Base-by-base conservation (phyloP, 768 basidiomycete genomes). In the Mycena epipterygia region DNA sequence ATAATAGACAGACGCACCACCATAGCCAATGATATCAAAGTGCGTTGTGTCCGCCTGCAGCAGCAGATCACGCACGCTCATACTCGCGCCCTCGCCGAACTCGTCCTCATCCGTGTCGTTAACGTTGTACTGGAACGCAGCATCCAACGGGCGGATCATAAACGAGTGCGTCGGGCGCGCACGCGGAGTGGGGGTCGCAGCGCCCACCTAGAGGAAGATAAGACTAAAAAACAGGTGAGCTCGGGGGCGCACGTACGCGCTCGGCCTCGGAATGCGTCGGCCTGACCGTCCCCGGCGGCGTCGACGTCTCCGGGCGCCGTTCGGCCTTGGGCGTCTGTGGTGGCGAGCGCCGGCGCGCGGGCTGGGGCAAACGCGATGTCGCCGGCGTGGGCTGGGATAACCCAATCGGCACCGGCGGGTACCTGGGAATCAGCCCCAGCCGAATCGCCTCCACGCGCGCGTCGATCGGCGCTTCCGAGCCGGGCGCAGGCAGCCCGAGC, bases 61-160 rank as follows among this genome's bases (percentile, higher is more conserved):
- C 61, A 88, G 73, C 32, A 88, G 83, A 70, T 88, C 87, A 14
- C 82, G 82, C 33, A 88, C 78, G 25, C 85, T 87, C 82, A 87
- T 83, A 72, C 87, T 88, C 8, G 79, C 80, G 17, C 75, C 82
- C 67, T 87, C 87, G 39, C 2, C 61, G 48, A 58, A 58, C 4
- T 37, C 63, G 52, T 78, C 77, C n/a, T 64, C 74, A 37, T 81
- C 78, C 17, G 75, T 76, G n/a, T 73, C 68, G 13, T 75, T 81
- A 21, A 70, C 75, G 5, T 68, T 67, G 17, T 67, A 57, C 19
- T 37, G 59, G n/a, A 23, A 57, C 4, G 57, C 67, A 35, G 42
- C 29, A 35, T 21, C 57, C 33, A 8, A 42, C 3, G 35, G 58
- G 21, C 29, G n/a, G n/a, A 19, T 16, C 61, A 16, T 70, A 52